phyloP scores from a whole-genome alignment of 331 rosid genomes.

The Saraca asoca region DNA sequence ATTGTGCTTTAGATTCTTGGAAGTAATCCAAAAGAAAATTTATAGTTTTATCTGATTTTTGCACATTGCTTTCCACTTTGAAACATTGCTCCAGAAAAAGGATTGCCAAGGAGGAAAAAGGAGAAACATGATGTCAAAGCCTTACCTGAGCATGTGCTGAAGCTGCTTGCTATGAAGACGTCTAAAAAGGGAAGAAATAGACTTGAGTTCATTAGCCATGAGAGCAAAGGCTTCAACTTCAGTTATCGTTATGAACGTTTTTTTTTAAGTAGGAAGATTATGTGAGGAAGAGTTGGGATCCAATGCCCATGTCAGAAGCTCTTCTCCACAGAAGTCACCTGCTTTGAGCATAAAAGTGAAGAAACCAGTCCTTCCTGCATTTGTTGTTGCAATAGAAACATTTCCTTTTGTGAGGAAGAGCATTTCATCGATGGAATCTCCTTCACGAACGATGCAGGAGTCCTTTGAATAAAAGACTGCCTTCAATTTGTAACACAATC shows the following conservation, averaged over 20 bases:
- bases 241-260: constrained; percentile 66
- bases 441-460: constrained; percentile 30
- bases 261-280: constrained; percentile 69
- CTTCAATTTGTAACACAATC: constrained; percentile 32
- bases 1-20: no score
- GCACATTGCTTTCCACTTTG: no score
- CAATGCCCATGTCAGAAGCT: constrained; percentile 49
- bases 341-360: constrained; percentile 19
- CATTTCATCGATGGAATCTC: constrained; percentile 40
- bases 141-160: constrained; percentile 64
- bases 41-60: no score
- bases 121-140: no score
- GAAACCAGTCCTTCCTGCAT: constrained; percentile 20
- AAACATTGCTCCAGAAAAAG: no score
- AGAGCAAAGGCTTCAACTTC: constrained; percentile 93
- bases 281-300: constrained; percentile 66
- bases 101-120: background rate
- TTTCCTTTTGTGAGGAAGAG: constrained; percentile 39
- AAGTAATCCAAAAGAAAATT: no score
- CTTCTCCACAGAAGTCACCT: constrained; percentile 51
- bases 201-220: constrained; percentile 70
- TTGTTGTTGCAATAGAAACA: constrained; percentile 15
- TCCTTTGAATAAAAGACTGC: constrained; percentile 31
- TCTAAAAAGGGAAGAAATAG: constrained; percentile 70
- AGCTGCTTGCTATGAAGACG: constrained; percentile 66